phyloP scores from a whole-genome alignment of 2,329 filamentous ascomycete genomes.

The Talaromyces albobiverticillius region DNA sequence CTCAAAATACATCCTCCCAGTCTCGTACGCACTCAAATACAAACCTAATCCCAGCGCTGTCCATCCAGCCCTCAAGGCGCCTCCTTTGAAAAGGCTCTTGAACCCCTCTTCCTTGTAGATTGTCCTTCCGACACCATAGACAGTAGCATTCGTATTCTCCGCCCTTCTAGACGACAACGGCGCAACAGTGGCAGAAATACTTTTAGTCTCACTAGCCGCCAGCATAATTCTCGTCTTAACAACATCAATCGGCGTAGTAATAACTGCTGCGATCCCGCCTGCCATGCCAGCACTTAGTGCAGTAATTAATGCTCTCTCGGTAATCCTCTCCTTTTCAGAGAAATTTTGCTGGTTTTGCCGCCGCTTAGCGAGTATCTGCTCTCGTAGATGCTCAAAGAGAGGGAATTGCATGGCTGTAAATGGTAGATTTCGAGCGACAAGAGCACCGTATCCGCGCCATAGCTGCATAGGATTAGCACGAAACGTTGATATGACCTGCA shows the following conservation, averaged over 20 bases:
- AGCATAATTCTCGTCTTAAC: conserved; percentile 91
- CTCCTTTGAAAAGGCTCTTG: conserved; percentile 71
- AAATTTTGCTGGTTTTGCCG: conserved; percentile 27
- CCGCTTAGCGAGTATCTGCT: conserved; percentile 48
- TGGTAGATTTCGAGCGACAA: conserved; percentile 78
- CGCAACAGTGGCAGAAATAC: background rate
- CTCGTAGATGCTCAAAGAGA: conserved; percentile 71
- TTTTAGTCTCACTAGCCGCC: background rate
- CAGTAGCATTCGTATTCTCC: background rate
- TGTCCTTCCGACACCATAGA: conserved; percentile 59
- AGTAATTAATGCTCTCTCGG: conserved; percentile 69
- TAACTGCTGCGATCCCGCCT: conserved; percentile 69
- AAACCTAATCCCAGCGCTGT: conserved; percentile 78
- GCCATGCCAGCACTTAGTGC: conserved; percentile 70
- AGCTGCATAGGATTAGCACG: conserved; percentile 53
- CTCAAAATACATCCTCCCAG: conserved; percentile 62
- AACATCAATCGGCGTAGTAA: conserved; percentile 89
- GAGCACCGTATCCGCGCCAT: conserved; percentile 73
- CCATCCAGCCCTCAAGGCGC: conserved; percentile 70
- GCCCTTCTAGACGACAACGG: conserved; percentile 14
- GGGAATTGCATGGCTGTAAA: conserved; percentile 89
- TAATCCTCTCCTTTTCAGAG: conserved; percentile 35
- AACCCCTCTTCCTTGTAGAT: conserved; percentile 67
- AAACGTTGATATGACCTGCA: conserved; percentile 58
- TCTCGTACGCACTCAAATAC: conserved; percentile 84